phyloP scores from a whole-genome alignment of 1,139 yeast species.

The Scheffersomyces segobiensis region DNA sequence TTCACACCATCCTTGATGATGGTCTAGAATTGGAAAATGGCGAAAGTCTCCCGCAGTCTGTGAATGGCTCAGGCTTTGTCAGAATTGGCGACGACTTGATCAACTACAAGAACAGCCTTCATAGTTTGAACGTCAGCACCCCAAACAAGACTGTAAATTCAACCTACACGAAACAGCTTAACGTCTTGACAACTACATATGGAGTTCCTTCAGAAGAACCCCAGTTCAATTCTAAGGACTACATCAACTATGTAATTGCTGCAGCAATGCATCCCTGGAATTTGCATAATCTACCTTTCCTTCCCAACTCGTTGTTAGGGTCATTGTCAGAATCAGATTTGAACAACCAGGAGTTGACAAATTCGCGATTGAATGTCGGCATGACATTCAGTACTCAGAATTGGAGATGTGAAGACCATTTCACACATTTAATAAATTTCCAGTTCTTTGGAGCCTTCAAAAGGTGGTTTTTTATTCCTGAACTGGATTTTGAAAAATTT shows the following conservation, averaged over 20 bases:
- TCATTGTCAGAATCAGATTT: constrained; percentile 38
- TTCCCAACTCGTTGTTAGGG: constrained; percentile 53
- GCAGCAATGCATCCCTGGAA: constrained; percentile 63
- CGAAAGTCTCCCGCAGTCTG: constrained; percentile 20
- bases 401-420: constrained; percentile 80
- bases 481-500: constrained; percentile 61
- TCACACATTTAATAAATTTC: constrained; percentile 63
- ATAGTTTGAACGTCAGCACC: constrained; percentile 13
- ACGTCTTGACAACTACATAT: constrained; percentile 2
- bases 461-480: constrained; percentile 82
- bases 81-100: constrained; percentile 28
- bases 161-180: constrained; percentile 7
- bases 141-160: constrained; percentile 11
- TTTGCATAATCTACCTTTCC: constrained; percentile 60
- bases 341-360: constrained; percentile 39
- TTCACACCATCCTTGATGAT: constrained; percentile 13
- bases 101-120: constrained; percentile 20
- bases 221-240: constrained; percentile 23
- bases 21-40: constrained; percentile 36
- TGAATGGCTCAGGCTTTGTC: constrained; percentile 28
- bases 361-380: constrained; percentile 42
- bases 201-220: constrained; percentile 13
- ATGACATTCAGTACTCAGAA: constrained; percentile 71
- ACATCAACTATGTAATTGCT: constrained; percentile 20
- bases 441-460: constrained; percentile 70